These are phyloP conservation scores for Bassia scoparia DNA, from an alignment of 148 eudicot species.

Conservation along the genomic window DNA sequence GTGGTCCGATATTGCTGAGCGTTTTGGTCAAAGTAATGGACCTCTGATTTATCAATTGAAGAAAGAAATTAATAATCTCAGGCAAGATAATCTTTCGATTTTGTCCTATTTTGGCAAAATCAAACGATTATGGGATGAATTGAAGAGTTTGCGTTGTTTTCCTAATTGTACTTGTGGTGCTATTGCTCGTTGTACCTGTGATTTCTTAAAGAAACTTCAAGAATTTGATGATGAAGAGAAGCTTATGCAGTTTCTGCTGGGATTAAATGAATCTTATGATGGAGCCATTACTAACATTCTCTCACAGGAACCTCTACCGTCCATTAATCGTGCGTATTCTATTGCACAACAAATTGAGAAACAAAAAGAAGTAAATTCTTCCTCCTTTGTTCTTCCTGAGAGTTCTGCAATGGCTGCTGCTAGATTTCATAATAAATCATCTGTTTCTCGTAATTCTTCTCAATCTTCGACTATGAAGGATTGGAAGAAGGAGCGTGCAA, in stretches of 20 bases:
- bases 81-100: neutral
- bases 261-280: neutral
- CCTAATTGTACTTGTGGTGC: slow-evolving; percentile 28
- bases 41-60: neutral
- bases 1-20: neutral
- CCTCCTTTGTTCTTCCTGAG: neutral
- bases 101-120: neutral
- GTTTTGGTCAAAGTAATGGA: neutral
- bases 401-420: neutral
- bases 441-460: neutral
- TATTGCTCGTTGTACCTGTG: neutral
- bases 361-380: neutral
- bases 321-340: neutral
- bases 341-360: neutral
- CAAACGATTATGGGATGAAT: slow-evolving; percentile 40
- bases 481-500: neutral
- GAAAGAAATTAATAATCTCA: neutral
- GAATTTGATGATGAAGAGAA: neutral
- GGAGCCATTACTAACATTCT: neutral
- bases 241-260: neutral
- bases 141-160: slow-evolving; percentile 29
- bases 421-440: neutral
- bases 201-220: neutral
- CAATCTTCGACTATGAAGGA: too few species aligned
- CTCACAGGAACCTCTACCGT: neutral